Conservation (phyloP, 202 grass and related monocot species). For the Carex sylvatica region DNA sequence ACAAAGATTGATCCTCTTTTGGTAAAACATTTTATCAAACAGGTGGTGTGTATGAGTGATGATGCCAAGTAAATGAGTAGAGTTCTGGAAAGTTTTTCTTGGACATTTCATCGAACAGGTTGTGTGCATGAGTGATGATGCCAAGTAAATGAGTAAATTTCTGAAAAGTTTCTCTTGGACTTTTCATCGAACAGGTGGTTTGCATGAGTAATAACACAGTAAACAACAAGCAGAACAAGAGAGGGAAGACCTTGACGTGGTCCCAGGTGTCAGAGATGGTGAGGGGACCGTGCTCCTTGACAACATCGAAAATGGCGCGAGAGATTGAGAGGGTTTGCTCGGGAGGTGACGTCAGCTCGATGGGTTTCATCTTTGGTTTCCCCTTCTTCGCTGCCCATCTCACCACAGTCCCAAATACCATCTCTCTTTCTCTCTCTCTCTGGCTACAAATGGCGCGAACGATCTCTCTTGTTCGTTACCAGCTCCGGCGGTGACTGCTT, state of each 20-base stretch:
- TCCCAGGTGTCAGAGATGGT: conserved; percentile 82
- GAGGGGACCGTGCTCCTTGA: conserved; percentile 81
- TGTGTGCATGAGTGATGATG: neutral
- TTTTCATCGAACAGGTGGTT: neutral
- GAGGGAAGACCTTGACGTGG: conserved; percentile 47
- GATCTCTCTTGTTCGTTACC: neutral
- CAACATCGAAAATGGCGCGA: conserved; percentile 75
- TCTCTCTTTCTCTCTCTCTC: neutral
- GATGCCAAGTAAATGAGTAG: no score
- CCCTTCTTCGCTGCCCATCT: conserved; percentile 62
- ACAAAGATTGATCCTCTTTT: neutral
- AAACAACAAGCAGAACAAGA: no score
- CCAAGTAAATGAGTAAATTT: no score
- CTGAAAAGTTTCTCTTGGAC: neutral
- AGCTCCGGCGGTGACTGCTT: neutral
- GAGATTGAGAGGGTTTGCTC: conserved; percentile 71
- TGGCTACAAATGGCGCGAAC: no score
- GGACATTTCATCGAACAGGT: neutral
- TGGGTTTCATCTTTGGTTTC: conserved; percentile 88
- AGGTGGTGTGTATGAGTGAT: neutral
- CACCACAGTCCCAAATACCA: conserved; percentile 55
- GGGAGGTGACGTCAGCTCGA: conserved; percentile 45
- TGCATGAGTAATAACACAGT: neutral
- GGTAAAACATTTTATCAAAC: neutral
- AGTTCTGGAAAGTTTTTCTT: neutral